Percentiles rank a stretch among this genome's conserved stretches.
Evolutionary conservation across 192 early-diverging fungal genomes (phyloP).

Genomic region (Diversispora eburnea): DNA sequence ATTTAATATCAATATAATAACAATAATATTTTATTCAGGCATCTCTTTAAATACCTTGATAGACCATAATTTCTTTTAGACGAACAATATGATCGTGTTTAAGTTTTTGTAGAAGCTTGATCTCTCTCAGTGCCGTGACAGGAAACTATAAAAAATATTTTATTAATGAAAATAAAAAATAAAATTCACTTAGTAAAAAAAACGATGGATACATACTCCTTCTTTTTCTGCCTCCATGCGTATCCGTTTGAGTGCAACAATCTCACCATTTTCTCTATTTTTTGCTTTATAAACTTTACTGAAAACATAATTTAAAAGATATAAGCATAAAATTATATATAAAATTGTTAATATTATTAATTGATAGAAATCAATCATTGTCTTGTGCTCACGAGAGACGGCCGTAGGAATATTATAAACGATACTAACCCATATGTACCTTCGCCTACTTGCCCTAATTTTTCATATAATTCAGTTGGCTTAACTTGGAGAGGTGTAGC

Average conservation of each 20-base stretch:
- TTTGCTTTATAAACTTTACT: conserved; percentile 82
- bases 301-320: neutral
- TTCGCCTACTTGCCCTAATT: conserved; percentile 76
- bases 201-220: conserved; percentile 44
- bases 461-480: conserved; percentile 58
- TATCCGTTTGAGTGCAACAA: conserved; percentile 80
- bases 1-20: neutral
- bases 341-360: neutral
- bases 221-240: conserved; percentile 78
- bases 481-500: neutral
- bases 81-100: conserved; percentile 69
- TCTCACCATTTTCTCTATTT: conserved; percentile 61
- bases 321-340: neutral
- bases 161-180: neutral
- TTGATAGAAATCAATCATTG: neutral
- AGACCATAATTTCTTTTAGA: conserved; percentile 71
- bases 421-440: conserved; percentile 68
- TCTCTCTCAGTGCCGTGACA: conserved; percentile 84
- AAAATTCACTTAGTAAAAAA: neutral
- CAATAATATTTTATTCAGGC: neutral
- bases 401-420: neutral
- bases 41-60: conserved; percentile 46
- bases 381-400: neutral
- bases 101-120: conserved; percentile 67
- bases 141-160: conserved; percentile 52